Conservation (phyloP, 768 basidiomycete genomes). For the Lepiota brunneoincarnata region DNA sequence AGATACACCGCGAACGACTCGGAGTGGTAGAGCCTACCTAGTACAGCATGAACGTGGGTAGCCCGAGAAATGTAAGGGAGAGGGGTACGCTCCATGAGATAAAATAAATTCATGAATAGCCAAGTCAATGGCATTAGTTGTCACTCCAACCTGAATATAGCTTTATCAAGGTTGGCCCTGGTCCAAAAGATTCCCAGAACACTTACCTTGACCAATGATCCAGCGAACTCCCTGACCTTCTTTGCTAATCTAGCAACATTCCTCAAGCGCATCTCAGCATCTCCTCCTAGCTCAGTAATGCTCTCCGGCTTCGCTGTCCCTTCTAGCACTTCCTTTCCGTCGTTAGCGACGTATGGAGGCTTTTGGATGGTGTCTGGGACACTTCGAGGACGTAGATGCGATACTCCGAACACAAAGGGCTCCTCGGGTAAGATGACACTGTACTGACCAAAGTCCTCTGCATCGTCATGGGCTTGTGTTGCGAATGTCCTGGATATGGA, state of each 20-base stretch:
- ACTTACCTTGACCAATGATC: constrained; percentile 50
- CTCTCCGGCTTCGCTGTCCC: constrained; percentile 7
- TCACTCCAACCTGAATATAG: constrained; percentile 53
- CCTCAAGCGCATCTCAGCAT: constrained; percentile 50
- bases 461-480: constrained; percentile 10
- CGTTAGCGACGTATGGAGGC: constrained; percentile 49
- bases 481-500: not conserved
- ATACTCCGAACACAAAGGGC: constrained; percentile 61
- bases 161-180: constrained; percentile 1
- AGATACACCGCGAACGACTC: constrained; percentile 2
- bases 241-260: constrained; percentile 55
- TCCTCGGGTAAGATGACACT: constrained; percentile 63
- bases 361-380: constrained; percentile 56
- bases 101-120: constrained; percentile 72
- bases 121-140: constrained; percentile 74
- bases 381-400: constrained; percentile 51
- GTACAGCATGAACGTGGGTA: constrained; percentile 82
- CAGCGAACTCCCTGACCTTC: constrained; percentile 53
- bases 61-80: constrained; percentile 73
- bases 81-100: constrained; percentile 75
- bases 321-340: constrained; percentile 15
- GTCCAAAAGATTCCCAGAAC: not conserved
- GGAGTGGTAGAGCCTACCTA: constrained; percentile 29
- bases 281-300: constrained; percentile 46
- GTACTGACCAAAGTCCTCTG: constrained; percentile 49